A percentile compares a stretch with the other conserved stretches of the same genome.
Evolutionary conservation across 2,329 filamentous ascomycete genomes (phyloP).

Genomic region (Penicillium italicum): DNA sequence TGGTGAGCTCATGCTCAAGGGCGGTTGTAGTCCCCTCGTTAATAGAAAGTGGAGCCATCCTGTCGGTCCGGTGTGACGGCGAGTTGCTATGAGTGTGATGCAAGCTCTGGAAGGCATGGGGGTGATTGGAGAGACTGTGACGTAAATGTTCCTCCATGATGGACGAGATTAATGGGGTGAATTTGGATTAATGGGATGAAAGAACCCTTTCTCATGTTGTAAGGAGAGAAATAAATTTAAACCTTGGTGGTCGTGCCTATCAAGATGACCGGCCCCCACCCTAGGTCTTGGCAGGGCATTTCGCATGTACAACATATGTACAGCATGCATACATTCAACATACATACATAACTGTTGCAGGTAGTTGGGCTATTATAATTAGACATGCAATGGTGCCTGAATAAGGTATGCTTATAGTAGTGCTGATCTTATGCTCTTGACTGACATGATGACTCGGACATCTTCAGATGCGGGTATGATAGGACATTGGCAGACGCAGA

Average conservation of each 20-base stretch:
- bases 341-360: not conserved
- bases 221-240: constrained; percentile 4
- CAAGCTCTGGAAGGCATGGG: constrained; percentile 24
- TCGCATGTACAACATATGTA: not conserved
- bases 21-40: constrained; percentile 43
- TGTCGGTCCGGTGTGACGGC: constrained; percentile 21
- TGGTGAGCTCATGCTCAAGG: constrained; percentile 33
- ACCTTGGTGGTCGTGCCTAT: not conserved
- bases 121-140: constrained; percentile 29
- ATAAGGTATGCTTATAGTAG: not conserved
- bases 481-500: not conserved
- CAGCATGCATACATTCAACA: too few species aligned
- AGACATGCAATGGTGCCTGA: not conserved
- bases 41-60: constrained; percentile 18
- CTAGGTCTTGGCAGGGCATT: not conserved
- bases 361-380: not conserved
- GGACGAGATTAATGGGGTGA: constrained; percentile 1
- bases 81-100: constrained; percentile 20
- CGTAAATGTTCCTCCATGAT: constrained; percentile 31
- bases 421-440: not conserved
- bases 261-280: not conserved
- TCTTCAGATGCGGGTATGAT: not conserved
- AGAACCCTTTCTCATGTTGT: not conserved
- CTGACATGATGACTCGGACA: not conserved
- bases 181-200: not conserved